A percentile compares a stretch with the other conserved stretches of the same genome.
phyloP scores from a whole-genome alignment of 176 grass and related monocot genomes.

The Zizania latifolia region DNA sequence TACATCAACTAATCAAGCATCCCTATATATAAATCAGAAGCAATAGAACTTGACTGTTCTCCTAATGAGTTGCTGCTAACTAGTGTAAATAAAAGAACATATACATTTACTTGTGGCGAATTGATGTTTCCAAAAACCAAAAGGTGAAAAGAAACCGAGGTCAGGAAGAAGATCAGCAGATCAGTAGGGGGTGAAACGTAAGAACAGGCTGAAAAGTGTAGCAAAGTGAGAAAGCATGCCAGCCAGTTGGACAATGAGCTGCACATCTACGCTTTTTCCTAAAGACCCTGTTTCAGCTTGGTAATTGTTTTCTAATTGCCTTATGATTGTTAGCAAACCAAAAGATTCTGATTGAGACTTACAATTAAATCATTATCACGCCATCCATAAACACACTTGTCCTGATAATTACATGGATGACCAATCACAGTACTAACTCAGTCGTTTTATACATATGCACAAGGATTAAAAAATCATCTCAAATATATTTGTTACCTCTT shows the following conservation, averaged over 20 bases:
- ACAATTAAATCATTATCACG: neutral
- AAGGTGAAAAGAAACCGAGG: neutral
- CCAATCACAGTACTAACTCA: too few species aligned
- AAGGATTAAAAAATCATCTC: too few species aligned
- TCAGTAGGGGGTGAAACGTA: neutral
- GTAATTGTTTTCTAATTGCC: neutral
- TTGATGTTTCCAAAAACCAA: too few species aligned
- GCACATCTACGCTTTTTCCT: neutral
- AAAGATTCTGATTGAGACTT: too few species aligned
- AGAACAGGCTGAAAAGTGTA: conserved; percentile 21
- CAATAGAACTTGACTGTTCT: too few species aligned
- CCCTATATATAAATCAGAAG: too few species aligned
- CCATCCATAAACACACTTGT: neutral
- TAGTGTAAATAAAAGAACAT: neutral
- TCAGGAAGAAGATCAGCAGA: neutral
- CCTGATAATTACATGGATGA: too few species aligned
- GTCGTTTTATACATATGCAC: too few species aligned
- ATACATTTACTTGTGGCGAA: too few species aligned
- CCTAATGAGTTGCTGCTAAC: neutral
- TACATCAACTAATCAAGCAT: too few species aligned
- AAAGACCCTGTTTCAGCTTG: neutral
- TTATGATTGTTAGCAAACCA: neutral
- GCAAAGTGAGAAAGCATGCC: neutral
- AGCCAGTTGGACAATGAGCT: neutral
- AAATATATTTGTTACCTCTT: too few species aligned